phyloP scores from a whole-genome alignment of 2,329 filamentous ascomycete genomes.

The Huntiella omanensis region DNA sequence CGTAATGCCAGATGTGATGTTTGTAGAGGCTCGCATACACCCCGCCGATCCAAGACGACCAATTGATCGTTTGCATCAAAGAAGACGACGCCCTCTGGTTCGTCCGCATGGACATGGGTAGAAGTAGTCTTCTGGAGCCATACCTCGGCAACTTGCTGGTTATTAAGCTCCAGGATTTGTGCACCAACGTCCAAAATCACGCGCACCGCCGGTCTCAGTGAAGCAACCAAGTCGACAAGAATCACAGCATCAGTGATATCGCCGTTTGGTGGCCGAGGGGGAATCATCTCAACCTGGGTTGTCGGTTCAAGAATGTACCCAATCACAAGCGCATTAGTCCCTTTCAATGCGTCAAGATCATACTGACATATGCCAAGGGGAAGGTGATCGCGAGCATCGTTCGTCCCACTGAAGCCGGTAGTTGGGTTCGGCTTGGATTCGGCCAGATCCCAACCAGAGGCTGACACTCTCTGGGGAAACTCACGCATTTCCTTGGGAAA shows the following conservation, averaged over 20 bases:
- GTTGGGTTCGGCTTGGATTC: slow-evolving; percentile 26
- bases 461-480: slow-evolving; percentile 42
- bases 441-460: slow-evolving; percentile 50
- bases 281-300: slow-evolving; percentile 24
- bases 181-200: slow-evolving; percentile 57
- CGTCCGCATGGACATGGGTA: too few species aligned
- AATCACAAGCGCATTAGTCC: slow-evolving; percentile 51
- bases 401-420: slow-evolving; percentile 53
- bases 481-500: slow-evolving; percentile 45
- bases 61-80: slow-evolving; percentile 37
- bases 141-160: slow-evolving; percentile 29
- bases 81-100: slow-evolving; percentile 27
- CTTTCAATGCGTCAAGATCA: slow-evolving; percentile 32
- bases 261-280: slow-evolving; percentile 5
- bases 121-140: slow-evolving; percentile 27
- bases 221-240: slow-evolving; percentile 27
- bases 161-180: slow-evolving; percentile 45
- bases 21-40: slow-evolving; percentile 28
- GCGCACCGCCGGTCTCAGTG: slow-evolving; percentile 22
- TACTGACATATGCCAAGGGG: slow-evolving; percentile 36
- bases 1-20: slow-evolving; percentile 38
- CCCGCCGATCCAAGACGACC: slow-evolving; percentile 30
- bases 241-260: slow-evolving; percentile 19
- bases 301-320: slow-evolving; percentile 34
- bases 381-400: slow-evolving; percentile 39